Base-by-base conservation (phyloP, 2,329 filamentous ascomycete genomes). In the Peltaster fructicola region DNA sequence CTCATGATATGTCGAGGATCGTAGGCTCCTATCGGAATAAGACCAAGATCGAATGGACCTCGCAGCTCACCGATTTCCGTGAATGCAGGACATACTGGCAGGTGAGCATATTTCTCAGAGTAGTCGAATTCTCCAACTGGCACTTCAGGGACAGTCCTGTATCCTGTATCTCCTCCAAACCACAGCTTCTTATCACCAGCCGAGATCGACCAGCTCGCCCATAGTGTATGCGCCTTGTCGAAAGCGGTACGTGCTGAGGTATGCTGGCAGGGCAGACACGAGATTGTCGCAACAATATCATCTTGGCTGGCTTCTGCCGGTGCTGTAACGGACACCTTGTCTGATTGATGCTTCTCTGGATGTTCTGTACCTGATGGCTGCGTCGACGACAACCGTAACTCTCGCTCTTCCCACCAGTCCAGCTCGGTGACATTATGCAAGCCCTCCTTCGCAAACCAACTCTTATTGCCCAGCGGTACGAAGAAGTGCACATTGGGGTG, bases 21-120 rank as follows among this genome's bases (percentile, higher is more conserved):
- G 50, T 93, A 93, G 2, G 84, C 85, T 26, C 85, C 85, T 38
- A 95, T 93, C 18, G 85, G 85, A 35, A 95, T 88, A 27, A 93
- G 55, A 1, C 85, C 85, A 5, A 95, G 65, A 47, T 93, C 81
- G 41, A 93, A 92, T 1, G 81, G 80, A 0, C 85, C 84, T 16
- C 80, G 64, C 25, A 74, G 63, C 9, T 69, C 54, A 32, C 85
- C 85, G 33, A 93, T 82, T 48, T 90, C 65, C 33, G 68, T 65
- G 55, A 93, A 93, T 24, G 82, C 80, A 6, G 84, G 84, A 45
- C 79, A 90, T 12, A 60, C 55, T 4, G 84, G 81, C 25, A 73
- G 57, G 9, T 71, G 57, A 11, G 33, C 23, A 39, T 73, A 71
- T 30, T 73, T 66, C 1, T 68, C 56, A 5, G 61, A 65, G 47